A percentile compares a stretch with the other conserved stretches of the same genome.
phyloP scores from a whole-genome alignment of 352 stramenopile species.

The Pythium periplocum region DNA sequence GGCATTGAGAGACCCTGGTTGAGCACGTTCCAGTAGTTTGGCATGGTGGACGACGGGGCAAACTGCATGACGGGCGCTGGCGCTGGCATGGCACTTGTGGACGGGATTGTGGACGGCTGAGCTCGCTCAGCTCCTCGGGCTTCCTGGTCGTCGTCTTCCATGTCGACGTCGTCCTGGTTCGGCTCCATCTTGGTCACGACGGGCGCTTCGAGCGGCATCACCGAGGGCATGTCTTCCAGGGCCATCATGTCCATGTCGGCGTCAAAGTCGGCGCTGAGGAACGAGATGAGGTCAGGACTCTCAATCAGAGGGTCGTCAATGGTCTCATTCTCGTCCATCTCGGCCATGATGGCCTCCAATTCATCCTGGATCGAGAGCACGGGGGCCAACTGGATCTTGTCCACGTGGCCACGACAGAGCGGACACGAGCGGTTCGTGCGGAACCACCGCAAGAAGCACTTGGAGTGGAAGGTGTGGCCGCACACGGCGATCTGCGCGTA shows the following conservation, averaged over 20 bases:
- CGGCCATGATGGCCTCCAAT: conserved; percentile 71
- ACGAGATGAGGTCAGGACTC: conserved; percentile 21
- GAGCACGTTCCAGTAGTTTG: conserved; percentile 85
- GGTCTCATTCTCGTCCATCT: conserved; percentile 38
- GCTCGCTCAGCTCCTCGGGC: neutral
- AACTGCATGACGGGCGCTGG: conserved; percentile 34
- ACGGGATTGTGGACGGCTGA: no score
- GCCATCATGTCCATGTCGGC: conserved; percentile 62
- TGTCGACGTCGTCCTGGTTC: conserved; percentile 7
- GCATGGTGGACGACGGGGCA: conserved; percentile 60
- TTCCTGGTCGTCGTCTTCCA: conserved; percentile 11
- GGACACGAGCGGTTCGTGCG: conserved; percentile 67
- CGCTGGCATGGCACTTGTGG: conserved; percentile 2
- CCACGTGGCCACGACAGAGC: conserved; percentile 55
- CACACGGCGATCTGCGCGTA: conserved; percentile 62
- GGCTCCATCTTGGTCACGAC: neutral
- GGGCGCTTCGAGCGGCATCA: neutral
- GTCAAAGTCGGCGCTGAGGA: conserved; percentile 20
- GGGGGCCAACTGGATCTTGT: conserved; percentile 50
- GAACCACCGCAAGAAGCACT: conserved; percentile 81
- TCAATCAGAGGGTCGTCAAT: conserved; percentile 9
- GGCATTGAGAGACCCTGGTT: conserved; percentile 47
- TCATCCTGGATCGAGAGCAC: conserved; percentile 50
- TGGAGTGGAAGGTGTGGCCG: conserved; percentile 74
- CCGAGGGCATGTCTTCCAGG: conserved; percentile 37